Evolutionary conservation across 805 yeast species (phyloP), one percentile per base, ranked within the genome.

Genomic region (Monosporozyma solicola): DNA sequence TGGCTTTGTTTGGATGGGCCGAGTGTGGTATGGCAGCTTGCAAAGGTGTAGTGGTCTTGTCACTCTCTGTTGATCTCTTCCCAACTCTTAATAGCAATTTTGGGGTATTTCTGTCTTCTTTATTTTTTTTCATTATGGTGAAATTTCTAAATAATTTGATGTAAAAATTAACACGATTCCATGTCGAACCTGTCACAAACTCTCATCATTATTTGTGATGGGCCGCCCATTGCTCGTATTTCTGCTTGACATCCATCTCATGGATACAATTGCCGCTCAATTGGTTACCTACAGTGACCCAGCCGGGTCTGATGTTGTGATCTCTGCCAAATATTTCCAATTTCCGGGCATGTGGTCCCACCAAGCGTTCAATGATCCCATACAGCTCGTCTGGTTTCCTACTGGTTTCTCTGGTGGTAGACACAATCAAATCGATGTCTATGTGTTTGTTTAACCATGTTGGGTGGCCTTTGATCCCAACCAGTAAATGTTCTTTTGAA

Each of bases 381-480:
- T 91, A 91, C 13, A 85, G 70, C 72, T 91, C 97, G 65, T 88
- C 96, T 0, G 98, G 98, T 65, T 91, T 91, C 58, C 96, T 76
- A 61, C 89, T 83, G 0, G 95, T 87, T 63, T 91, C 97, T 59
- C 97, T 76, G 0, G 97, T 87, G 1, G 85, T 76, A 8, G 96
- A 84, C 1, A 89, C 92, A 45, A 91, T 75, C 6, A 85, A 70
- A 63, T 91, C 96, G 3, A 84, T 73, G 65, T 91, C 97, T 16
- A 86, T 67, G 32, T 79, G 74, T 51, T 74, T 71, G 53, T 78
- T 79, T 29, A 89, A 61, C 95, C 96, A 88, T 37, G 68, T 61
- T 0, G 95, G 90, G 43, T 79, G 65, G 0, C 97, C 97, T 62
- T 91, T 91, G 27, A 85, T 62, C 33, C 97, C 98, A 8, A 92